Base-by-base conservation (phyloP, 371 early-diverging fungal genomes). In the Zancudomyces culisetae region DNA sequence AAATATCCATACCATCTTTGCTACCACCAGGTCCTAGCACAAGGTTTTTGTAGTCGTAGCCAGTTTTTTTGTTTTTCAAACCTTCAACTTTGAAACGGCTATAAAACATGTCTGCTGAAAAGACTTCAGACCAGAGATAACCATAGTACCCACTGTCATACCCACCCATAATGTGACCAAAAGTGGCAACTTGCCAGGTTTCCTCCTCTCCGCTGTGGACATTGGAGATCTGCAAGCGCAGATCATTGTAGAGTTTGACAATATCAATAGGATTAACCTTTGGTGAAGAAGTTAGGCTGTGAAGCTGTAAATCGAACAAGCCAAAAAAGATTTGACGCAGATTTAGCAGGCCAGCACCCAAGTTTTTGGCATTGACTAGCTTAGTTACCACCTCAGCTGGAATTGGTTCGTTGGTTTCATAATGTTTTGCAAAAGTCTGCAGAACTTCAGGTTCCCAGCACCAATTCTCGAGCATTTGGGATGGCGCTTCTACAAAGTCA, bases 401-500 rank as follows among this genome's bases (percentile, higher is more conserved):
- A 22, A 88, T 74, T 24, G 77, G 74, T 48, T 81, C 73, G 1
- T 74, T 75, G 18, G 83, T 75, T 48, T 57, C 40, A 62, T 79
- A 78, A 55, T 90, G 89, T 41, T 75, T 64, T 10, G 82, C 78
- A 35, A 90, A 71, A 21, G 66, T 63, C 45, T 74, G 71, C 49
- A 90, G 69, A 8, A 80, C 77, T 21, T 73, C 63, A 18, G 73
- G 67, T 53, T 87, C 84, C 74, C 83, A 90, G 52, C 83, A 79
- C 90, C 90, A 90, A 49, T 79, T 81, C 64, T 81, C 80, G 20
- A 82, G 64, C 82, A 83, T 78, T 66, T 88, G 88, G 24, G 85
- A 83, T 22, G 90, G 91, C 6, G 84, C 83, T 70, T 90, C 91
- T n/a, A 90, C 82, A 64, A 90, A 90, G 59, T 90, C 91, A 54